Evolutionary conservation across 1,284 basidiomycete species (phyloP), one percentile per base, ranked within the genome.

Genomic region (Cystobasidium sp.): DNA sequence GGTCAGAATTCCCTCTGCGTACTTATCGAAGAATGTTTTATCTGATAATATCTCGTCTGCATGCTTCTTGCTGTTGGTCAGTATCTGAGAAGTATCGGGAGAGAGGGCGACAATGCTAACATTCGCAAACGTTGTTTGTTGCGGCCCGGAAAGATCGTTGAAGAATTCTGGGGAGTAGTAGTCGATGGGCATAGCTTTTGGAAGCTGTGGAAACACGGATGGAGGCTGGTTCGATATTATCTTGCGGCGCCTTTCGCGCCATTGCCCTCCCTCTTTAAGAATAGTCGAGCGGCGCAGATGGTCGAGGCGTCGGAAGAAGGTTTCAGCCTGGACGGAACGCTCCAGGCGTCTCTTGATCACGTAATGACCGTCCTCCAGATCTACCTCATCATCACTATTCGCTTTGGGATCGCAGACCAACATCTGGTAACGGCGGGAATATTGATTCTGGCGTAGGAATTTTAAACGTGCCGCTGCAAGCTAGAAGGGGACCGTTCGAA

Each of bases 401-500:
- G 20, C 47, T 51, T 51, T 55, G 39, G 56, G 56, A 59, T 59
- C 39, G 56, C 56, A 43, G 39, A 59, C 31, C 56, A 59, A 43
- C 56, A 53, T 14, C 52, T 53, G 52, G 52, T 53, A 53, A 53
- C 52, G 52, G 52, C 52, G 52, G 52, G 52, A 12, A 53, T 53
- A 53, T 53, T 53, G 52, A 53, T 53, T 53, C 52, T 53, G 52
- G 52, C 52, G 52, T 53, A 53, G 52, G 52, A 53, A 53, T 53
- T 53, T 53, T 49, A 49, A 6, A 49, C 46, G 46, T 49, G 46
- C 46, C 46, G 46, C 46, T 49, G 46, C 46, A 49, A 49, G 46
- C 46, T 49, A 49, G 6, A 49, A 49, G 46, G 46, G 46, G n/a
- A 49, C 46, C 46, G 46, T 49, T 49, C 46, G 46, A 49, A 49